These are phyloP conservation scores for Corinectria fuckeliana DNA, from an alignment of 2,329 filamentous ascomycete species.

Conservation along the genomic window DNA sequence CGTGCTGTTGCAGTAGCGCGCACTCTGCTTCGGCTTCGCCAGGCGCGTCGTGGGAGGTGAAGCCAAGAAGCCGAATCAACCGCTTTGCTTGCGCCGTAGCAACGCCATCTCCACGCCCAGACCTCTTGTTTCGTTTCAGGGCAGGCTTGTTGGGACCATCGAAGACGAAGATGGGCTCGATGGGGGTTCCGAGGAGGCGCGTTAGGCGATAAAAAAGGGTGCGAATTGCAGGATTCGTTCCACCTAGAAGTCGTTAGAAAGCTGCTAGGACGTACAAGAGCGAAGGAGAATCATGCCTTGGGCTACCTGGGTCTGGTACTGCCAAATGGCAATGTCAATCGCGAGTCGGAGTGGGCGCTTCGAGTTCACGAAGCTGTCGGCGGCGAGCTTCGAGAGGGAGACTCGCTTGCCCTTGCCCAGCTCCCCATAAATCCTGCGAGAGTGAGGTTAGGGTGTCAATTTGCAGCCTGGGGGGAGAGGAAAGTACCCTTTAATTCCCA, in stretches of 20 bases:
- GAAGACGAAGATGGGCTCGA: slow-evolving; percentile 89
- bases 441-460: slow-evolving; percentile 7
- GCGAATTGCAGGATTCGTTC: slow-evolving; percentile 86
- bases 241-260: slow-evolving; percentile 57
- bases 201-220: slow-evolving; percentile 93
- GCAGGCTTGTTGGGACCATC: slow-evolving; percentile 85
- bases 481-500: slow-evolving; percentile 72
- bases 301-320: slow-evolving; percentile 89
- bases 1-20: slow-evolving; percentile 79
- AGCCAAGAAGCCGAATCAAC: slow-evolving; percentile 83
- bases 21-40: slow-evolving; percentile 98
- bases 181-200: slow-evolving; percentile 75
- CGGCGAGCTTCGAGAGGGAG: slow-evolving; percentile 81
- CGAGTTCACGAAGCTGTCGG: slow-evolving; percentile 75
- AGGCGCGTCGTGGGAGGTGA: slow-evolving; percentile 83
- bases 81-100: slow-evolving; percentile 81
- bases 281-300: slow-evolving; percentile 56
- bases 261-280: background rate
- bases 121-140: slow-evolving; percentile 86
- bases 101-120: slow-evolving; percentile 68
- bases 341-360: slow-evolving; percentile 82
- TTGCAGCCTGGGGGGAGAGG: rapidly evolving
- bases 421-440: slow-evolving; percentile 81
- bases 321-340: slow-evolving; percentile 96
- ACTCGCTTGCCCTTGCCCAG: slow-evolving; percentile 82